Conservation (phyloP, 805 yeast species). For the Schizosaccharomyces octosporus region DNA sequence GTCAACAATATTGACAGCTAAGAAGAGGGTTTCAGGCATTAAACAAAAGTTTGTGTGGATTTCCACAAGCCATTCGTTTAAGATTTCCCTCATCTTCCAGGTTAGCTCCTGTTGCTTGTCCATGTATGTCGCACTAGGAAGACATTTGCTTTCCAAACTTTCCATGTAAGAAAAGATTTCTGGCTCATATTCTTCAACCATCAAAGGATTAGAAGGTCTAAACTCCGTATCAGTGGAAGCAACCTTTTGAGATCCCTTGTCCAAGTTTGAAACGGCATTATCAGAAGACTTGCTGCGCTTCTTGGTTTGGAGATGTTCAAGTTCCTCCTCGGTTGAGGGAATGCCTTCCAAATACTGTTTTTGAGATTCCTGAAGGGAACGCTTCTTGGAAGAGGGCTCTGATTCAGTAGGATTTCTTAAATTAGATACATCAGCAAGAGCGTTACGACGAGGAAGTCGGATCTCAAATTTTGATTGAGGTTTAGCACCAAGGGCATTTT, state of each 20-base stretch:
- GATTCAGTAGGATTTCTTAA: neutral
- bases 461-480: neutral
- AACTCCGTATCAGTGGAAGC: neutral
- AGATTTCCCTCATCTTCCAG: slow-evolving; percentile 75
- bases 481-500: neutral
- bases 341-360: no score
- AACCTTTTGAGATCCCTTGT: neutral
- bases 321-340: neutral
- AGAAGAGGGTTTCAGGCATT: slow-evolving; percentile 70
- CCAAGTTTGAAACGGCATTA: neutral
- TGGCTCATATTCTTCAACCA: slow-evolving; percentile 75
- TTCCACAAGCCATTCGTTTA: slow-evolving; percentile 90
- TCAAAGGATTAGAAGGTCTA: slow-evolving; percentile 20
- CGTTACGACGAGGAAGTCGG: neutral
- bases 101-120: slow-evolving; percentile 59
- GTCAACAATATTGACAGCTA: slow-evolving; percentile 75
- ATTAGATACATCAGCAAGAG: neutral
- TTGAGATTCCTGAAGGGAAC: neutral
- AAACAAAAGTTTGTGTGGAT: slow-evolving; percentile 71
- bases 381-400: neutral
- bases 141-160: slow-evolving; percentile 40
- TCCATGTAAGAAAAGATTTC: slow-evolving; percentile 60
- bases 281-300: neutral
- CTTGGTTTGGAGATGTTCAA: neutral
- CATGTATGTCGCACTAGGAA: slow-evolving; percentile 68